These are phyloP conservation scores for Metschnikowia borealis DNA, from an alignment of 805 yeast species.

Conservation along the genomic window DNA sequence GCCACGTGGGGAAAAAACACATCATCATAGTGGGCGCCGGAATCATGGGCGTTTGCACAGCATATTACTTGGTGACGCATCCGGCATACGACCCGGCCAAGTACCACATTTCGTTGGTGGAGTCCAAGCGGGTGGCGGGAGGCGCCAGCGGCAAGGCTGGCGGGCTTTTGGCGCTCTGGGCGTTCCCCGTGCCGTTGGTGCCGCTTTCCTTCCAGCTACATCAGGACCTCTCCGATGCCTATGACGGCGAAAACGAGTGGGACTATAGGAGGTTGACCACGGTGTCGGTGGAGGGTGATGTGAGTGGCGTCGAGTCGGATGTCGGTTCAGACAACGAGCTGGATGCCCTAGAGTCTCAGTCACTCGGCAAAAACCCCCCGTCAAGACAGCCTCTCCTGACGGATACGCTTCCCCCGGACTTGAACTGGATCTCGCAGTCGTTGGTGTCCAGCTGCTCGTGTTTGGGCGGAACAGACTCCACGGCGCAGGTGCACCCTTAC, in stretches of 20 bases:
- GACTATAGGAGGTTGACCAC: conserved; percentile 89
- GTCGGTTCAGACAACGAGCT: conserved; percentile 12
- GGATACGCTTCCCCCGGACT: conserved; percentile 49
- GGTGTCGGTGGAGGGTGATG: conserved; percentile 80
- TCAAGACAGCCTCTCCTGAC: conserved; percentile 38
- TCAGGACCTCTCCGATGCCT: conserved; percentile 72
- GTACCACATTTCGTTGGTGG: conserved; percentile 80
- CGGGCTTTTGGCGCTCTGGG: conserved; percentile 91
- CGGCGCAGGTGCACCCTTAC: conserved; percentile 96
- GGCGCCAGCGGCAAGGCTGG: conserved; percentile 99
- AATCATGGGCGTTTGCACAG: conserved; percentile 92
- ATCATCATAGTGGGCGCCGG: conserved; percentile 92
- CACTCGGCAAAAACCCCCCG: conserved; percentile 18
- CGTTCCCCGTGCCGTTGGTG: conserved; percentile 92
- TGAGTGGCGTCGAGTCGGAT: conserved; percentile 31
- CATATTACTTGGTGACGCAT: conserved; percentile 81
- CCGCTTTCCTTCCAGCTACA: conserved; percentile 84
- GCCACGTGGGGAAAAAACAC: conserved; percentile 61
- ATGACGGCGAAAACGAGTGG: conserved; percentile 85
- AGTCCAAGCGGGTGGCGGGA: conserved; percentile 89
- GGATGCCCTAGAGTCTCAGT: not conserved
- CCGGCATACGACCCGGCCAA: conserved; percentile 69
- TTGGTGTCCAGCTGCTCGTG: conserved; percentile 70
- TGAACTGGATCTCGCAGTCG: conserved; percentile 71
- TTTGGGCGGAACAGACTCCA: conserved; percentile 79